Percentiles rank a stretch among this genome's conserved stretches.
Conservation (phyloP, 2,329 filamentous ascomycete genomes). For the Byssochlamys sp. region DNA sequence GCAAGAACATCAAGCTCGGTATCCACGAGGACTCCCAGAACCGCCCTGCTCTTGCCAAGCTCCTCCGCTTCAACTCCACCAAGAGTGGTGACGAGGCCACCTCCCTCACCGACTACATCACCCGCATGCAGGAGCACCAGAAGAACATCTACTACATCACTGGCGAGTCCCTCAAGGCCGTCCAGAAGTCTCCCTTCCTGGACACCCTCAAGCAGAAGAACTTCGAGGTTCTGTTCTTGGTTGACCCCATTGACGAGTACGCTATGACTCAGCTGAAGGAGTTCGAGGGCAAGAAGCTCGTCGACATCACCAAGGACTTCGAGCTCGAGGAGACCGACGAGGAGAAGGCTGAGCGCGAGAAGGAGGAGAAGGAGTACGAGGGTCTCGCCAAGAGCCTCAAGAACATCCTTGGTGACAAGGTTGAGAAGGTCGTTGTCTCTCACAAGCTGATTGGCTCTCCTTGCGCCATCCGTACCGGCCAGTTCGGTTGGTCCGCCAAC, state of each 20-base stretch:
- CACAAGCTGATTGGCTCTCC: slow-evolving; percentile 93
- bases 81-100: slow-evolving; percentile 95
- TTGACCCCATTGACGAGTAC: slow-evolving; percentile 98
- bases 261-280: slow-evolving; percentile 99
- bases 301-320: slow-evolving; percentile 99
- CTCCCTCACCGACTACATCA: slow-evolving; percentile 93
- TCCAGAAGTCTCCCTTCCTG: slow-evolving; percentile 96
- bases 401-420: slow-evolving; percentile 98
- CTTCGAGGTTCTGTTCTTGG: slow-evolving; percentile 98
- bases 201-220: slow-evolving; percentile 97
- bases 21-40: slow-evolving; percentile 99
- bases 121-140: slow-evolving; percentile 99
- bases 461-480: slow-evolving; percentile 97
- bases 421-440: slow-evolving; percentile 98
- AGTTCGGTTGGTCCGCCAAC: slow-evolving; percentile 99
- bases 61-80: slow-evolving; percentile 96
- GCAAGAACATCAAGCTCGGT: slow-evolving; percentile 99
- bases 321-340: slow-evolving; percentile 99
- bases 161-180: slow-evolving; percentile 97
- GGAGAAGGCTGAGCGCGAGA: slow-evolving; percentile 92
- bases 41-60: slow-evolving; percentile 84
- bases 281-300: slow-evolving; percentile 99
- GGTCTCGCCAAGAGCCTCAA: slow-evolving; percentile 89
- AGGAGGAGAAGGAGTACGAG: slow-evolving; percentile 97
- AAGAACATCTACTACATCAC: slow-evolving; percentile 99